Percentiles rank a stretch among this genome's conserved stretches.
Conservation (phyloP, 2,329 filamentous ascomycete genomes). For the Harringtonia aguacate region DNA sequence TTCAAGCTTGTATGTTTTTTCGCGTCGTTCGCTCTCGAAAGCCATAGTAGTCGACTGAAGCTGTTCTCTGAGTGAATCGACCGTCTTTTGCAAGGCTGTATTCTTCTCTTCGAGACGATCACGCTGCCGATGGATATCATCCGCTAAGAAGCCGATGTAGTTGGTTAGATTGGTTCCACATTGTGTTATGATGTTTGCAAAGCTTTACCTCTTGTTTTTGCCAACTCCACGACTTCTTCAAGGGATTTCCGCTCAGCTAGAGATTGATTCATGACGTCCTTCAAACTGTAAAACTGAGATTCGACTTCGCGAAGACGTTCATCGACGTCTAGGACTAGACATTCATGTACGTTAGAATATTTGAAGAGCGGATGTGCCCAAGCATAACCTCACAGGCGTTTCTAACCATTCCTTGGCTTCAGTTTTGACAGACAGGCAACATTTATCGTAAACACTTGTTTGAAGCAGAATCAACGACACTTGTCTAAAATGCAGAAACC, state of each 20-base stretch:
- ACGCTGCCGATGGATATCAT: conserved; percentile 37
- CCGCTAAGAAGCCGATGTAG: conserved; percentile 23
- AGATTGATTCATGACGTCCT: conserved; percentile 60
- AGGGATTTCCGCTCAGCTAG: conserved; percentile 56
- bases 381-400: too few species aligned
- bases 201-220: conserved; percentile 63
- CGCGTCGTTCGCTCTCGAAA: conserved; percentile 31
- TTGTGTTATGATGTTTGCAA: neutral
- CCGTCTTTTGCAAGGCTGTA: conserved; percentile 49
- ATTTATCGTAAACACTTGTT: too few species aligned
- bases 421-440: too few species aligned
- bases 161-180: too few species aligned
- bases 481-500: too few species aligned
- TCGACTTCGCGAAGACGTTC: conserved; percentile 69
- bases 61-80: conserved; percentile 40
- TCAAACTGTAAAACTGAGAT: conserved; percentile 58
- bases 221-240: conserved; percentile 63
- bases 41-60: conserved; percentile 27
- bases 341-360: conserved; percentile 56
- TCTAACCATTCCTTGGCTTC: too few species aligned
- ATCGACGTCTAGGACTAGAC: conserved; percentile 70
- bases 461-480: too few species aligned
- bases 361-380: too few species aligned
- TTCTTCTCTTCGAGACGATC: conserved; percentile 35
- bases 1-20: conserved; percentile 41